Conservation (phyloP, 1,284 basidiomycete species). For the Cryptococcus sp. region DNA sequence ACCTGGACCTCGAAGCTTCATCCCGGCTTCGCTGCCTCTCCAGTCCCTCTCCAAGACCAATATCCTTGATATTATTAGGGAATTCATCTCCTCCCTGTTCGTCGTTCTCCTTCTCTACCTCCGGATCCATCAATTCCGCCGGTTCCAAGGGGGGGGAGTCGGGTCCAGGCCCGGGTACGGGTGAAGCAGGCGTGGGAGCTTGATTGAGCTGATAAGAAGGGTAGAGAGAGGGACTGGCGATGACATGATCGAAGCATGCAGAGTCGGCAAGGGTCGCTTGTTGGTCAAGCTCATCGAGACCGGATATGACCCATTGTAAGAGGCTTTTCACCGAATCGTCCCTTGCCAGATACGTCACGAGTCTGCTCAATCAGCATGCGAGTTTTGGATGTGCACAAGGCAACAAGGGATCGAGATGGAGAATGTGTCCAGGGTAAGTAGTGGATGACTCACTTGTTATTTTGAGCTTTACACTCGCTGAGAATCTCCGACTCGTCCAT, state of each 20-base stretch:
- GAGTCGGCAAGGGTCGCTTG: conserved; percentile 30
- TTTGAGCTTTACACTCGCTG: conserved; percentile 93
- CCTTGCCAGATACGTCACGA: conserved; percentile 38
- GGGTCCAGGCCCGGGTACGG: conserved; percentile 20
- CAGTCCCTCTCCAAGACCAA: conserved; percentile 30
- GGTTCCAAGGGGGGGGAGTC: conserved; percentile 26
- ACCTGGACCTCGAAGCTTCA: no score
- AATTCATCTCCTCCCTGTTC: conserved; percentile 1
- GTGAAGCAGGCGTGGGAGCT: background rate
- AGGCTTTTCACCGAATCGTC: conserved; percentile 41
- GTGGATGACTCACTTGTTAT: conserved; percentile 52
- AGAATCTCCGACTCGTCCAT: conserved; percentile 91
- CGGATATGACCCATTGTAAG: conserved; percentile 42
- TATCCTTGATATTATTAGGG: background rate
- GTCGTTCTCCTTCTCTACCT: background rate
- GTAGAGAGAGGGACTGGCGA: conserved; percentile 21
- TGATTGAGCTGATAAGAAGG: conserved; percentile 18
- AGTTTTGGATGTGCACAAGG: no score
- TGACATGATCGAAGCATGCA: conserved; percentile 22
- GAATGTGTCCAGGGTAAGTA: background rate
- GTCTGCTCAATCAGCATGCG: conserved; percentile 18
- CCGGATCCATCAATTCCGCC: conserved; percentile 12
- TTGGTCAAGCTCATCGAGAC: conserved; percentile 43
- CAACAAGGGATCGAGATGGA: background rate
- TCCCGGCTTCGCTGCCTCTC: conserved; percentile 14